phyloP scores from a whole-genome alignment of 1,284 basidiomycete genomes.

The Malassezia restricta region DNA sequence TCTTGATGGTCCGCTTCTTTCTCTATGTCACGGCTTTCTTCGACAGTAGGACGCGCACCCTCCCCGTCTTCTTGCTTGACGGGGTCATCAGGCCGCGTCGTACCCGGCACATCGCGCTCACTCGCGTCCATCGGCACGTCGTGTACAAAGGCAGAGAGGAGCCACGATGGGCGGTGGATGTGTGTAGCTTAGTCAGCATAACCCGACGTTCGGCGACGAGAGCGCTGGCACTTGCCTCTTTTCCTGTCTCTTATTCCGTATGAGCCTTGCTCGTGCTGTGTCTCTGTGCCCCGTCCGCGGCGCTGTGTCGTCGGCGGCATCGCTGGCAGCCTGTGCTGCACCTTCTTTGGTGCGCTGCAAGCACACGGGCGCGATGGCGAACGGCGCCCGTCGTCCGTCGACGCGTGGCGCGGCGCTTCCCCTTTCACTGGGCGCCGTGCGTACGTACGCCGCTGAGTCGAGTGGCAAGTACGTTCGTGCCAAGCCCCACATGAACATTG shows the following conservation, averaged over 20 bases:
- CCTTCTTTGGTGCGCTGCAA: neutral
- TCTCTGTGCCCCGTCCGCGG: slow-evolving; percentile 6
- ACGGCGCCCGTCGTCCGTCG: neutral
- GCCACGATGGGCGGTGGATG: neutral
- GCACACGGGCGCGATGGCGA: slow-evolving; percentile 6
- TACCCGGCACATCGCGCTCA: neutral
- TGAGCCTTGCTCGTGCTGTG: slow-evolving; percentile 15
- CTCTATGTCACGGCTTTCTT: neutral
- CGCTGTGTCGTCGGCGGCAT: slow-evolving; percentile 2
- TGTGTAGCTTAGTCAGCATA: slow-evolving; percentile 5
- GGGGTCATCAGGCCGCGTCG: neutral
- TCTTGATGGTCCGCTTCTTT: neutral
- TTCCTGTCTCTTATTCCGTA: neutral
- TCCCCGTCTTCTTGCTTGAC: neutral
- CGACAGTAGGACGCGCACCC: neutral
- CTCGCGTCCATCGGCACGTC: slow-evolving; percentile 4
- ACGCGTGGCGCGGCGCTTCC: neutral
- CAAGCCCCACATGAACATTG: slow-evolving; percentile 79
- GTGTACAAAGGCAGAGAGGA: neutral
- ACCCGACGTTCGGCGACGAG: neutral
- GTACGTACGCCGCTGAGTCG: slow-evolving; percentile 54
- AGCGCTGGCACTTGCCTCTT: neutral
- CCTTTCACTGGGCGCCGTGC: slow-evolving; percentile 15
- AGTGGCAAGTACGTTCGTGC: slow-evolving; percentile 62
- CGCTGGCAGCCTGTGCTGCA: neutral